Evolutionary conservation across 352 stramenopile species (phyloP), one percentile per base, ranked within the genome.

Genomic region (Phytophthora pini): DNA sequence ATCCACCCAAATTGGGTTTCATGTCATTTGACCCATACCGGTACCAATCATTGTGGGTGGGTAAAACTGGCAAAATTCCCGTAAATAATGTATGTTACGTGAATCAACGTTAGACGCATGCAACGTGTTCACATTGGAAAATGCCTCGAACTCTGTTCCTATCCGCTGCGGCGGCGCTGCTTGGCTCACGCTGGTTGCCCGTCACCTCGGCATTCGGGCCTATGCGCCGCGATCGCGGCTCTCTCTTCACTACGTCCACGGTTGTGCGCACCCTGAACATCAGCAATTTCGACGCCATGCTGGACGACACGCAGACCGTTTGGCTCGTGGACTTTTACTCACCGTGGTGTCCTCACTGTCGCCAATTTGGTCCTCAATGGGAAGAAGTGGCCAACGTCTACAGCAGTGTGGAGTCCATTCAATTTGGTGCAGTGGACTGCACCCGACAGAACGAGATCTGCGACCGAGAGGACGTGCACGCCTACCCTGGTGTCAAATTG

Each of bases 251-350:
- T 24, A 47, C 27, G 4, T 69, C 62, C 4, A 52, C 50, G 32
- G n/a, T 56, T 10, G 62, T 76, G 34, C 64, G 40, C 26, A 56
- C 56, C 4, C 34, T 89, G 10, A 68, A 79, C 44, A 47, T 50
- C 27, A 56, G 58, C 44, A 70, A 50, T 39, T 90, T 75, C 53
- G 61, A 70, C 34, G 46, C 70, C 32, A 70, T 84, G 48, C 43
- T 77, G 47, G 87, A 85, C 64, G 64, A 65, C 38, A 78, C 80
- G 13, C 45, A 82, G 41, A 74, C 79, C 27, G 78, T 90, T 22
- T 92, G 83, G 83, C 39, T 92, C 44, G 77, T 92, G 51, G 80
- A 94, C 64, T 94, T 92, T 60, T 92, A 94, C 67, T 82, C 83
- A 26, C 85, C 85, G 12, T 92, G 81, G 83, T 94, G 85, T 49